phyloP scores from a whole-genome alignment of 1,139 yeast species.

The Tardiomyces digboiensis region DNA sequence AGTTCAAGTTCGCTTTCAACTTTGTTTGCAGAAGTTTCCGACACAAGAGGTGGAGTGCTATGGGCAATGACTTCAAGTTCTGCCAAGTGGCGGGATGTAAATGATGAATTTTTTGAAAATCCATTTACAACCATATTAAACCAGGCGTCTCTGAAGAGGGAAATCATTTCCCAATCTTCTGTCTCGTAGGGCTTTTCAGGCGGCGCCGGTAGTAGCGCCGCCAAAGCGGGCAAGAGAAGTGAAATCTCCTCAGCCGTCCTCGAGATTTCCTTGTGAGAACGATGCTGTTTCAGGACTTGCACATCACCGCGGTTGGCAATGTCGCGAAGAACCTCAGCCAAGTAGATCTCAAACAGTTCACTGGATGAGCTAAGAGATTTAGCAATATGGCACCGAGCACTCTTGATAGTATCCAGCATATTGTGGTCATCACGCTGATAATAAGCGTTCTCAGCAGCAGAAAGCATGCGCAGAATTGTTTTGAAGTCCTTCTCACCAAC shows the following conservation, averaged over 20 bases:
- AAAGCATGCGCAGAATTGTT: slow-evolving; percentile 34
- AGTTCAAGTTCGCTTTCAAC: slow-evolving; percentile 89
- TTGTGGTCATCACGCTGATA: slow-evolving; percentile 3
- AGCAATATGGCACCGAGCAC: slow-evolving; percentile 33
- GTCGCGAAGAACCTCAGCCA: slow-evolving; percentile 55
- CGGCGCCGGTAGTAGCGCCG: slow-evolving; percentile 57
- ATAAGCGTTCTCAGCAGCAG: slow-evolving; percentile 24
- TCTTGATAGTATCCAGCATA: slow-evolving; percentile 8
- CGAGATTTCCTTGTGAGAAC: slow-evolving; percentile 70
- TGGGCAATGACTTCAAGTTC: slow-evolving; percentile 69
- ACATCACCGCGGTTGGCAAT: slow-evolving; percentile 79
- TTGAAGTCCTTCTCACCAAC: slow-evolving; percentile 54
- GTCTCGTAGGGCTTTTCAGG: slow-evolving; percentile 33
- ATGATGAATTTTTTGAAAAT: slow-evolving; percentile 50
- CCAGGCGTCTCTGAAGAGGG: slow-evolving; percentile 84
- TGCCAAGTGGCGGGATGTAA: slow-evolving; percentile 36
- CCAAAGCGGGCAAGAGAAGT: slow-evolving; percentile 60
- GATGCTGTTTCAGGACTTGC: slow-evolving; percentile 59
- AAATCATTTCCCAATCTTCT: slow-evolving; percentile 37
- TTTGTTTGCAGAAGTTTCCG: slow-evolving; percentile 76
- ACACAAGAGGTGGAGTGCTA: slow-evolving; percentile 86
- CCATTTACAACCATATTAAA: slow-evolving; percentile 93
- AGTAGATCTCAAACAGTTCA: slow-evolving; percentile 47
- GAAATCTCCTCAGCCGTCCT: slow-evolving; percentile 72
- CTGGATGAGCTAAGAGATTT: slow-evolving; percentile 22